Percentiles rank a stretch among this genome's conserved stretches.
Conservation (phyloP, 2,329 filamentous ascomycete species). For the Penicillium freii region DNA sequence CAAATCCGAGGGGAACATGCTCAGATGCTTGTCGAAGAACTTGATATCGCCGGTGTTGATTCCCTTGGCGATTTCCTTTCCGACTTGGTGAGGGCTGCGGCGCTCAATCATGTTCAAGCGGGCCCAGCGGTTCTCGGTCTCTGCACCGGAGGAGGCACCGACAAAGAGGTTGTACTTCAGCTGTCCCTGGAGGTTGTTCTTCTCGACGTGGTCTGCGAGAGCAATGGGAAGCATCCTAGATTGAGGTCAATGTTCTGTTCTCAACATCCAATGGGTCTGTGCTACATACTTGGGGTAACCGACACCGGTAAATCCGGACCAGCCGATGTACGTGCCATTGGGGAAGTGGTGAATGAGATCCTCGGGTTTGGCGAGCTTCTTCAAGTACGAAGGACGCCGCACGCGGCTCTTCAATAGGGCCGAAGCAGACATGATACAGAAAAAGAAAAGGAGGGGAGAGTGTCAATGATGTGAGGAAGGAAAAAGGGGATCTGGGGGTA, state of each 20-base stretch:
- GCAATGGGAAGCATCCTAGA: slow-evolving; percentile 75
- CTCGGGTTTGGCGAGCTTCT: slow-evolving; percentile 75
- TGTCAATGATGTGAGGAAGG: slow-evolving; percentile 3
- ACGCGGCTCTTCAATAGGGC: slow-evolving; percentile 74
- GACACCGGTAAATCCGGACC: slow-evolving; percentile 88
- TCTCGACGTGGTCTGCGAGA: slow-evolving; percentile 83
- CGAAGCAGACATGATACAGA: slow-evolving; percentile 55
- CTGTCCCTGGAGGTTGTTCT: slow-evolving; percentile 79
- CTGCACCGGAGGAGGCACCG: slow-evolving; percentile 82
- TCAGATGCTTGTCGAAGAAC: slow-evolving; percentile 91
- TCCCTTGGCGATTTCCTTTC: slow-evolving; percentile 84
- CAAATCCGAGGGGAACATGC: slow-evolving; percentile 85
- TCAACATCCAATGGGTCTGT: neutral
- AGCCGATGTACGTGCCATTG: slow-evolving; percentile 81
- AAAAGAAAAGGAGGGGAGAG: slow-evolving; percentile 14
- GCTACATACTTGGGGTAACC: slow-evolving; percentile 75
- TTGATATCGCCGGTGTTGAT: slow-evolving; percentile 87
- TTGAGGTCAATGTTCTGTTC: neutral
- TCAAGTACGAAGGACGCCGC: slow-evolving; percentile 71
- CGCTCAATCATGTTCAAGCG: slow-evolving; percentile 84
- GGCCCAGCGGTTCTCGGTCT: slow-evolving; percentile 93
- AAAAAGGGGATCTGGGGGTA: slow-evolving; percentile 8
- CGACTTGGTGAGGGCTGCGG: slow-evolving; percentile 80
- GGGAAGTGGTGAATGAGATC: slow-evolving; percentile 80
- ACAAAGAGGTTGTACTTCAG: slow-evolving; percentile 85